Base-by-base conservation (phyloP, 106 monocot genomes). In the Agapanthus africanus region DNA sequence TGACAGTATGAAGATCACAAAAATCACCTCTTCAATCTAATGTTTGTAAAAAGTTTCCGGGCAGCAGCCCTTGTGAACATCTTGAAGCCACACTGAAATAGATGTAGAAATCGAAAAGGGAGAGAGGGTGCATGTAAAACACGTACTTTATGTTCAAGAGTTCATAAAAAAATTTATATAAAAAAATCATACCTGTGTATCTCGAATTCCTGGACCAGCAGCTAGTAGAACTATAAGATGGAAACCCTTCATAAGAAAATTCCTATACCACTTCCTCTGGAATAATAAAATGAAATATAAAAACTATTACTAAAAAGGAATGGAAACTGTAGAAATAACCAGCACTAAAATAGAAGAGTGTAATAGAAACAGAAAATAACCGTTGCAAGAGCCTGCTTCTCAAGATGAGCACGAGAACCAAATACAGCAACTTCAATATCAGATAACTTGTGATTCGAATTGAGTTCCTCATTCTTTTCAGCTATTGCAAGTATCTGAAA, bases 181-280 rank as follows among this genome's bases (percentile, higher is more conserved):
- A n/a, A n/a, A n/a, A n/a, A n/a, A n/a, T n/a, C 19, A 16, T 70
- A 99, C 99, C 87, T 99, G 99, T 64, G 99, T 99, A 70, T 99
- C 99, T 39, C 87, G 82, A 44, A 99, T 93, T 77, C 99, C 99
- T n/a, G 85, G 76, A 52, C 99, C 99, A 15, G 93, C 99, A 70
- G 99, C 71, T 63, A 93, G 69, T 70, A 93, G 73, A 75, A 99
- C 99, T 34, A 99, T 81, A 26, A 99, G 76, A 83, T 93, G 99
- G 77, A 99, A 99, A 42, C 99, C 99, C 75, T 99, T 99, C 99
- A 99, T 99, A 42, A 99, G 90, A 79, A 99, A 71, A 57, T 99
- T 99, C 49, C 93, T 57, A 70, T 90, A 90, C 99, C 99, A 99
- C 65, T 90, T 99, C 61, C 99, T 76, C 99, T 99, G 93, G 31